Conservation (phyloP, 148 eudicot genomes). For the Persicaria tinctoria region DNA sequence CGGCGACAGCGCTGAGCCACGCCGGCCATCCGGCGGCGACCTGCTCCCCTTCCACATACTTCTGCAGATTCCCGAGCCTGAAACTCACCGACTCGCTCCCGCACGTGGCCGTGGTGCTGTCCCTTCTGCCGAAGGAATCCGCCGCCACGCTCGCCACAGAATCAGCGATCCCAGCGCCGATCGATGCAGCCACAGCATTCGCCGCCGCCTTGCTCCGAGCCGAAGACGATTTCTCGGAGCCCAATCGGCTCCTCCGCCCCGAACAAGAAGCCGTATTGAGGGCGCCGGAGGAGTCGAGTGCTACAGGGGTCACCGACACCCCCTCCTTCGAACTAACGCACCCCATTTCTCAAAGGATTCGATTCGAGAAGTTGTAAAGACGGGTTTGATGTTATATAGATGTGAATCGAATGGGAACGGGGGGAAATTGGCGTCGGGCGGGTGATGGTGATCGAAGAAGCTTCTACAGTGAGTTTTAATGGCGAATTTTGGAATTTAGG, state of each 20-base stretch:
- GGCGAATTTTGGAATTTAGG: not conserved
- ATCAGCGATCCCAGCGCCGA: constrained; percentile 21
- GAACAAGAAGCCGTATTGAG: not conserved
- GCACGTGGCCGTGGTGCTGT: constrained; percentile 20
- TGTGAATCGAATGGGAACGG: no score
- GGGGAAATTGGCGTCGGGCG: no score
- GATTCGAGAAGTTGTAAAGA: no score
- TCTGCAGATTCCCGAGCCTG: constrained; percentile 71
- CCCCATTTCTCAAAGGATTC: constrained; percentile 40
- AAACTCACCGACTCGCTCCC: constrained; percentile 71
- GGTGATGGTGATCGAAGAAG: no score
- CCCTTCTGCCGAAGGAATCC: constrained; percentile 48
- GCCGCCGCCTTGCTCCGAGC: constrained; percentile 1
- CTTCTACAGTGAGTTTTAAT: not conserved
- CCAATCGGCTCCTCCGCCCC: not conserved
- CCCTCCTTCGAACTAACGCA: constrained; percentile 82
- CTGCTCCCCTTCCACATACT: constrained; percentile 72
- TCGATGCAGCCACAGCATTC: no score
- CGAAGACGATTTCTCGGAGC: not conserved
- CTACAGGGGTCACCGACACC: constrained; percentile 72
- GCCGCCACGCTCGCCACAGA: constrained; percentile 38
- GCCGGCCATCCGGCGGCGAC: constrained; percentile 99
- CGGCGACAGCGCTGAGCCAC: constrained; percentile 92
- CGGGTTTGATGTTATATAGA: no score
- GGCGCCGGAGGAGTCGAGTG: constrained; percentile 47